Percentiles rank a stretch among this genome's conserved stretches.
Evolutionary conservation across 2,329 filamentous ascomycete species (phyloP).

Genomic region (Alternaria angustiovoidea): DNA sequence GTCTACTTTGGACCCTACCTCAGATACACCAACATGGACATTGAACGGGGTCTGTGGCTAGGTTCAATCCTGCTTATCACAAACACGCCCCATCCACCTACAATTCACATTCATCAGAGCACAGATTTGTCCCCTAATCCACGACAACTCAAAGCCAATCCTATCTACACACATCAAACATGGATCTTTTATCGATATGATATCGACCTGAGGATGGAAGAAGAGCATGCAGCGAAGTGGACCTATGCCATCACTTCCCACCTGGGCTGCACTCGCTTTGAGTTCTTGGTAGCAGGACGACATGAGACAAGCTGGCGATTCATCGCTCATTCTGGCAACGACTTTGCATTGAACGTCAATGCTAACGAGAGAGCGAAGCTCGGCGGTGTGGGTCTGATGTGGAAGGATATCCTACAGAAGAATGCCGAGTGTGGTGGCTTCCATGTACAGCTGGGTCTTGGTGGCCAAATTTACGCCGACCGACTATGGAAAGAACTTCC

Average conservation of each 20-base stretch:
- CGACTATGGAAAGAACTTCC: conserved; percentile 96
- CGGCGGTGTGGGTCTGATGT: conserved; percentile 93
- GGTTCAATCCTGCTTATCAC: conserved; percentile 94
- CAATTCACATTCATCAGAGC: conserved; percentile 93
- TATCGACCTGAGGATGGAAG: conserved; percentile 87
- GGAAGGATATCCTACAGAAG: conserved; percentile 98
- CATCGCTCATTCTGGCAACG: conserved; percentile 93
- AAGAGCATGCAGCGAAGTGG: conserved; percentile 80
- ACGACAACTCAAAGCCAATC: conserved; percentile 80
- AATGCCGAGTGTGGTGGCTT: conserved; percentile 96
- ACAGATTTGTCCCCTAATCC: conserved; percentile 91
- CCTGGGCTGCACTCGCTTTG: conserved; percentile 95
- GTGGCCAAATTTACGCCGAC: conserved; percentile 95
- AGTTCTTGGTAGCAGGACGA: conserved; percentile 92
- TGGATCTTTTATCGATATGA: conserved; percentile 98
- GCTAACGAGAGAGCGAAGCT: conserved; percentile 85
- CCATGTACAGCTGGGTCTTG: conserved; percentile 89
- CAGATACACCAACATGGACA: conserved; percentile 95
- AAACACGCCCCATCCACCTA: conserved; percentile 89
- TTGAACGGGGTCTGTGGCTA: conserved; percentile 88
- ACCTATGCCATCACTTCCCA: conserved; percentile 98
- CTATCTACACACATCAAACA: conserved; percentile 87
- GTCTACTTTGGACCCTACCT: conserved; percentile 98
- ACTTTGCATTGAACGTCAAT: conserved; percentile 88
- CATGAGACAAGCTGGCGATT: conserved; percentile 94